phyloP scores from a whole-genome alignment of 164 flowering plant genomes.

The Magnolia kwangsiensis region DNA sequence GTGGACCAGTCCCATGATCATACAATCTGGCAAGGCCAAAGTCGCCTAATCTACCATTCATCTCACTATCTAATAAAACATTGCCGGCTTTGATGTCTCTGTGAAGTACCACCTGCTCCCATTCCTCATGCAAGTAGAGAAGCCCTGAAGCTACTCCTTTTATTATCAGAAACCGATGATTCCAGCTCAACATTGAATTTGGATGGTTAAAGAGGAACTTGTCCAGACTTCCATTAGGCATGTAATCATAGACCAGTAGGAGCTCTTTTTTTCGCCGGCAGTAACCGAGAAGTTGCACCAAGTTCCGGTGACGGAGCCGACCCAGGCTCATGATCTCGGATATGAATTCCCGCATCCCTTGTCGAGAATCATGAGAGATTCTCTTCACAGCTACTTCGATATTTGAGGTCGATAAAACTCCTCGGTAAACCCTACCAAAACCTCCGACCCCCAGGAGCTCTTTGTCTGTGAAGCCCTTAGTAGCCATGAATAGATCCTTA shows the following conservation, averaged over 20 bases:
- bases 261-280: background rate
- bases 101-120: conserved; percentile 39
- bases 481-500: conserved; percentile 38
- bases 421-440: conserved; percentile 1
- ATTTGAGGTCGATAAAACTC: no score
- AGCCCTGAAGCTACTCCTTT: conserved; percentile 38
- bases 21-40: conserved; percentile 3
- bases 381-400: no score
- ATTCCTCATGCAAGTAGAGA: conserved; percentile 10
- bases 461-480: conserved; percentile 41
- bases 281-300: conserved; percentile 45
- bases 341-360: background rate
- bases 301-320: conserved; percentile 43
- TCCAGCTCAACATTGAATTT: conserved; percentile 39
- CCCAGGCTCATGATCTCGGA: conserved; percentile 35
- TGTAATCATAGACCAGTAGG: conserved; percentile 30
- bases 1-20: conserved; percentile 15
- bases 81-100: conserved; percentile 31
- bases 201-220: conserved; percentile 31
- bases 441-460: conserved; percentile 45
- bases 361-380: no score
- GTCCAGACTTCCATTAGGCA: conserved; percentile 44
- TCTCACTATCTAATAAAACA: no score
- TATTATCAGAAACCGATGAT: conserved; percentile 24
- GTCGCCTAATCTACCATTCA: conserved; percentile 23